These are phyloP conservation scores for Andrographis paniculata DNA, from an alignment of 305 asterid species.

Conservation along the genomic window DNA sequence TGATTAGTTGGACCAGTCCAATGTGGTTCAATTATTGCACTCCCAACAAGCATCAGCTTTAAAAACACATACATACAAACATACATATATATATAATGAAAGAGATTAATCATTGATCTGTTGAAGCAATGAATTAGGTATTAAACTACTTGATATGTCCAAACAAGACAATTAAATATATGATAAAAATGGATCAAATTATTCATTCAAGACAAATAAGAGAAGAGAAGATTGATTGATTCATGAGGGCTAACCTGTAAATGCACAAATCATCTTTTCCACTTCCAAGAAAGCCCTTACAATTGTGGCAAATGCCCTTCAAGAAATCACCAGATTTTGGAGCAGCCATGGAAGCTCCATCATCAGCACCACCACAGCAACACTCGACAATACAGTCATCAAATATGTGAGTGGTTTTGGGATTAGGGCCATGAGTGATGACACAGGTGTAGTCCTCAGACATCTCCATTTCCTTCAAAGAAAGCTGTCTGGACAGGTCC, in stretches of 20 bases:
- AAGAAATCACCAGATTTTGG: slow-evolving; percentile 27
- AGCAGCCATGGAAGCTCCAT: no score
- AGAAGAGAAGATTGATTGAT: not conserved
- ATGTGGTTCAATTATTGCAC: slow-evolving; percentile 20
- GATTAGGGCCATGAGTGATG: slow-evolving; percentile 83
- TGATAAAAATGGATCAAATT: not conserved
- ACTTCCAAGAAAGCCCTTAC: slow-evolving; percentile 40
- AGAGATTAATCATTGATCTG: no score
- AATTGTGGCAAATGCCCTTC: slow-evolving; percentile 41
- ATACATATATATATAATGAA: no score
- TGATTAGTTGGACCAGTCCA: slow-evolving; percentile 16
- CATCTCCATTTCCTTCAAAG: slow-evolving; percentile 81
- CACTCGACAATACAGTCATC: slow-evolving; percentile 72
- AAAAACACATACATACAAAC: no score
- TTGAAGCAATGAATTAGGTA: no score
- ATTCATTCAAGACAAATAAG: not conserved
- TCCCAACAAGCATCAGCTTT: slow-evolving; percentile 8
- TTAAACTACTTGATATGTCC: no score
- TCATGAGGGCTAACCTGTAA: slow-evolving; percentile 69
- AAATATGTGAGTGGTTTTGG: slow-evolving; percentile 73
- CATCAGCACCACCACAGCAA: slow-evolving; percentile 30
- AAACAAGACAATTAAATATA: no score
- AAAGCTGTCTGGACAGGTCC: slow-evolving; percentile 38
- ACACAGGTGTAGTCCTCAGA: slow-evolving; percentile 93
- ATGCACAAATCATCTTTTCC: slow-evolving; percentile 48